phyloP scores from a whole-genome alignment of 129 eudicot species.

The Helianthus annuus region HanXRQr2.0-SUNRISE NC_035439.2:84220285-84220784 shows the following conservation, averaged over 20 bases:
- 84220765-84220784: too few relatives aligned
- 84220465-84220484: not conserved
- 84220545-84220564: not conserved
- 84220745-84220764: too few relatives aligned
- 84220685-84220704: not conserved
- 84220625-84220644: not conserved
- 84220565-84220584: not conserved
- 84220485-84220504: not conserved
- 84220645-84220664: not conserved
- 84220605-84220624: conserved; percentile 7
- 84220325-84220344: too few relatives aligned
- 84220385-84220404: too few relatives aligned
- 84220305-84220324: too few relatives aligned
- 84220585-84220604: not conserved
- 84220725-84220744: not conserved
- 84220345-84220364: too few relatives aligned
- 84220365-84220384: too few relatives aligned
- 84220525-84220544: not conserved
- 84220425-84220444: not conserved
- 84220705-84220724: not conserved
- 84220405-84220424: not conserved
- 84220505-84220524: not conserved
- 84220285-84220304: not conserved
- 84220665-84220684: not conserved
- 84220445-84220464: not conserved